Conservation (phyloP, 257 asterid species). For the Capsicum rhomboideum region DNA sequence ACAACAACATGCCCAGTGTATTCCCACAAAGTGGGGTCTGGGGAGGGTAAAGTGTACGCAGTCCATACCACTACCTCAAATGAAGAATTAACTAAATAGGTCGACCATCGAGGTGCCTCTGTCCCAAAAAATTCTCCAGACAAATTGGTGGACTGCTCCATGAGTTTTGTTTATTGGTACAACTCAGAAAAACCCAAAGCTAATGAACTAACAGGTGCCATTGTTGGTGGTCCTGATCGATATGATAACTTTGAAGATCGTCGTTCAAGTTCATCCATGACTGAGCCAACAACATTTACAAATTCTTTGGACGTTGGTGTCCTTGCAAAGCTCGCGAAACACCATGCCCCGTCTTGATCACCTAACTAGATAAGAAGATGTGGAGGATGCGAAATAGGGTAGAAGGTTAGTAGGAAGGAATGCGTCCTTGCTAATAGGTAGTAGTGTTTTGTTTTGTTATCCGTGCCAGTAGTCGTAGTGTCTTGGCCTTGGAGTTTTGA, state of each 20-base stretch:
- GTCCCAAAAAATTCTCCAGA: constrained; percentile 34
- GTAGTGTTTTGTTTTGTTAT: no score
- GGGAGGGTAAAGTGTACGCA: no score
- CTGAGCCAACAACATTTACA: constrained; percentile 70
- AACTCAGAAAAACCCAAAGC: constrained; percentile 35
- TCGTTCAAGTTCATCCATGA: constrained; percentile 49
- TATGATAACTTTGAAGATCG: constrained; percentile 45
- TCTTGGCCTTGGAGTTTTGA: no score
- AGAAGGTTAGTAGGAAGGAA: no score
- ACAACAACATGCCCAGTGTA: no score
- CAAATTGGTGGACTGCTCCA: constrained; percentile 30
- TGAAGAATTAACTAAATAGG: no score
- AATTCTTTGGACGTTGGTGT: constrained; percentile 70
- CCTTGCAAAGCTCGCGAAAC: constrained; percentile 61
- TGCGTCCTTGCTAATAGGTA: no score
- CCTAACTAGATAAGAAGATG: neutral
- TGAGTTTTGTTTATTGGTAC: constrained; percentile 57
- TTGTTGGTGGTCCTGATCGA: constrained; percentile 73
- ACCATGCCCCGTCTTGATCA: constrained; percentile 31
- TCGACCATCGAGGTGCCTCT: constrained; percentile 91
- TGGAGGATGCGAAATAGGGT: no score
- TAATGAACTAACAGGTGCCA: constrained; percentile 83
- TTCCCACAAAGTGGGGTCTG: no score
- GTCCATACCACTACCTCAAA: no score
- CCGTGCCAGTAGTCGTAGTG: no score